Percentiles rank a stretch among this genome's conserved stretches.
Conservation (phyloP, 2,329 filamentous ascomycete genomes). For the Drechslerella coelobrocha region DNA sequence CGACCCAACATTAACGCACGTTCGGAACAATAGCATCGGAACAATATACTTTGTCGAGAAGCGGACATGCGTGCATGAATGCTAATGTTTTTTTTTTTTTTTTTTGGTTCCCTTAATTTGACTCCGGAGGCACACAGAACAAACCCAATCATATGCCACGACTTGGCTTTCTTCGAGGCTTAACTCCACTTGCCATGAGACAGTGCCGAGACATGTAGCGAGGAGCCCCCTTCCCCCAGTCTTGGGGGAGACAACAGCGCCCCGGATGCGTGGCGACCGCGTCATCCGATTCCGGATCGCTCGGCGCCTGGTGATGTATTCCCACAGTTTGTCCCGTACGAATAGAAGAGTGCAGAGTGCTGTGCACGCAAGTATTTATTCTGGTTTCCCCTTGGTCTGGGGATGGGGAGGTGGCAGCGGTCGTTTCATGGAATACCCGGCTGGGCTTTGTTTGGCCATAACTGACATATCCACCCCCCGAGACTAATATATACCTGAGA, state of each 20-base stretch:
- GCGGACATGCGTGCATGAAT: no score
- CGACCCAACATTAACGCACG: background rate
- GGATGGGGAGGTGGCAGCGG: no score
- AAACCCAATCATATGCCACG: background rate
- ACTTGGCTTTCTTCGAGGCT: background rate
- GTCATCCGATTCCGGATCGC: conserved; percentile 38
- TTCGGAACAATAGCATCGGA: background rate
- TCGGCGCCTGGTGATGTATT: background rate
- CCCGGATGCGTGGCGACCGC: conserved; percentile 23
- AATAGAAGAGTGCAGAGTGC: background rate
- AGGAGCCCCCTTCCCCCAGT: conserved; percentile 6
- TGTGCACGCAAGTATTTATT: background rate
- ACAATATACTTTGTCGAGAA: no score
- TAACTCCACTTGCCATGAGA: conserved; percentile 13
- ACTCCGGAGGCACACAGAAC: background rate
- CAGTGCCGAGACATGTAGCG: conserved; percentile 21
- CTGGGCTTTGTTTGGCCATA: no score
- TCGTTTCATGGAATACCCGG: background rate
- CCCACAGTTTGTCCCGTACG: background rate
- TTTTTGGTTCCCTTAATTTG: background rate
- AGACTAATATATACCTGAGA: background rate
- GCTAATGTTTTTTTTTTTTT: no score
- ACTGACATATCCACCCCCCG: no score
- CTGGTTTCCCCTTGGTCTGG: no score
- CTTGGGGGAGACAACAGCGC: conserved; percentile 1